Evolutionary conservation across 2,329 filamentous ascomycete species (phyloP), one percentile per base, ranked within the genome.

Genomic region (Claviceps sp.): DNA sequence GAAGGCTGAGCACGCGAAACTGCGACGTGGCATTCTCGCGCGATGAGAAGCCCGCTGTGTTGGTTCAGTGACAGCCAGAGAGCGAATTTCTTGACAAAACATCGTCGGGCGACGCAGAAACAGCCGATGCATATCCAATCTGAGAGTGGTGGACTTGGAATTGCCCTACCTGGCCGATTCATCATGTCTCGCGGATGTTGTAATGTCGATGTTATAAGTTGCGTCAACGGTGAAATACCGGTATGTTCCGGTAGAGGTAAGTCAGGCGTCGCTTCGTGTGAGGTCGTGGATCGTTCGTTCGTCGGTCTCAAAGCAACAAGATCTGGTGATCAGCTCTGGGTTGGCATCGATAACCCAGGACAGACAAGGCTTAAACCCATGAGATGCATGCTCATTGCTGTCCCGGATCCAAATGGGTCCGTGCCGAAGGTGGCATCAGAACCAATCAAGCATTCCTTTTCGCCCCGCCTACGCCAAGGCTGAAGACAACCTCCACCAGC

Each of bases 121-220:
- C 9, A 26, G 20, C 14, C 42, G 37, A 34, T 46, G 8, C 36
- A 46, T 38, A 39, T 45, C 29, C 50, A 52, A 57, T 57, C 49
- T 53, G 49, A 57, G 51, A 50, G 52, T 39, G 17, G 47, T 37
- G 45, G 46, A 34, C 58, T 54, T 56, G 59, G 62, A 58, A 58
- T 55, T 59, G 62, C 62, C 71, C 66, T 79, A 80, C 77, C 77
- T 79, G 75, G 72, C 71, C 77, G 73, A 66, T 79, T 79, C 77
- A 80, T 80, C 63, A 66, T 72, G 46, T 66, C 62, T 52, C n/a
- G 42, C 29, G 44, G 29, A 51, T 34, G 52, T 16, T 38, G 34
- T 11, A 34, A 42, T 52, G 40, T 20, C 36, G 29, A 45, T 47
- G 8, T 13, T 37, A 17, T 22, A 14, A 11, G 39, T 34, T 29